Base-by-base conservation (phyloP, 2,329 filamentous ascomycete species). In the Aureobasidium sp. region DNA sequence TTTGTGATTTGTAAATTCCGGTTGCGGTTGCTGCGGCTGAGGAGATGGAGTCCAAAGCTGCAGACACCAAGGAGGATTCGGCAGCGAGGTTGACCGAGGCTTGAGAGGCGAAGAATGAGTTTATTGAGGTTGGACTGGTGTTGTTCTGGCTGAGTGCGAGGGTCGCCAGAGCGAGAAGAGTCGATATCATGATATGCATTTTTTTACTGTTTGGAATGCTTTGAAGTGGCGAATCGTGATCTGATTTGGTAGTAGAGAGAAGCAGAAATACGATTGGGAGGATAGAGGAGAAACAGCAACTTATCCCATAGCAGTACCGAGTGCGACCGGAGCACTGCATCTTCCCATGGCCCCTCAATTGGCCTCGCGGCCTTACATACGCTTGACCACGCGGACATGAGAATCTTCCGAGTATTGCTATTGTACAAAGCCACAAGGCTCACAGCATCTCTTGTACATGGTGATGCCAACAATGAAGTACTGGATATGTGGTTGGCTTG, bases 11-110 rank as follows among this genome's bases (percentile, higher is more conserved):
- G 45, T 51, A 31, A 1, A 48, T 42, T 8, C 45, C 42, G 11
- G 47, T 48, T 12, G 62, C 55, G 17, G 57, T 58, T 9, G 47
- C 57, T 36, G 55, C 51, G 29, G 34, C 22, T 7, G 62, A 42
- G 7, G 44, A 45, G n/a, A 51, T 36, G 20, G 34, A 53, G 20
- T 57, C 29, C 14, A 63, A n/a, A 7, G 31, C 51, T 25, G 25
- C 29, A 22, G 41, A 36, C 12, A 59, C 36, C 11, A 37, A 4
- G 3, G 27, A 45, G 8, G 55, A 60, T 29, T 39, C 25, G 11
- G 57, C 62, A 14, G 49, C 39, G 4, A 49, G 42, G 25, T 47
- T 56, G 31, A 31, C n/a, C 11, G 62, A 61, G 20, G 48, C 47
- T 39, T 59, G 55, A 4, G 42, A 47, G 15, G 20, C 42, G 15